Conservation (phyloP, 768 basidiomycete genomes). For the Boletus pseudopeckii region DNA sequence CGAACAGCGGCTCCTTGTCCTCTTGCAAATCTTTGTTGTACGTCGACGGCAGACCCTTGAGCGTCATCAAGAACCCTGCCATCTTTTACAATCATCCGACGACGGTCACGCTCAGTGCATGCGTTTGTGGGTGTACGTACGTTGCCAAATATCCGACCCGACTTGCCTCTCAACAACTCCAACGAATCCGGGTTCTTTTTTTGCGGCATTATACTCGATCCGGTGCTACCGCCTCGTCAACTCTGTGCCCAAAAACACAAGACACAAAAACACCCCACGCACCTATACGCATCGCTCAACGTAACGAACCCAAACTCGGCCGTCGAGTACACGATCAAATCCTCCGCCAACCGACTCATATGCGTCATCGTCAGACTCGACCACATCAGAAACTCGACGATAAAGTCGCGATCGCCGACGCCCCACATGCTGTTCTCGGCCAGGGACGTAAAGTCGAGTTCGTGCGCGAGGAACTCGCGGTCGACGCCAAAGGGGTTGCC, state of each 20-base stretch:
- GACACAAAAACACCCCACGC: constrained; percentile 12
- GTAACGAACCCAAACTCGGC: constrained; percentile 96
- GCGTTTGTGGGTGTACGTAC: constrained; percentile 28
- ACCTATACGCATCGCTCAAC: constrained; percentile 98
- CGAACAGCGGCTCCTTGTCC: constrained; percentile 97
- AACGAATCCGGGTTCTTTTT: constrained; percentile 99
- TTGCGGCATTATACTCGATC: constrained; percentile 99
- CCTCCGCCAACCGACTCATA: constrained; percentile 92
- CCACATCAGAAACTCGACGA: constrained; percentile 98
- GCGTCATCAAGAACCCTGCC: constrained; percentile 95
- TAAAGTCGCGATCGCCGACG: constrained; percentile 95
- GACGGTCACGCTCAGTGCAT: neutral
- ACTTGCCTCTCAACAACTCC: constrained; percentile 92
- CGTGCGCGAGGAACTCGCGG: constrained; percentile 85
- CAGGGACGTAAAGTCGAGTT: constrained; percentile 84
- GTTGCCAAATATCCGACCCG: constrained; percentile 91
- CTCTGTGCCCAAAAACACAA: neutral
- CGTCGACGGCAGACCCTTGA: constrained; percentile 96
- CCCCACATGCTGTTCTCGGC: constrained; percentile 98
- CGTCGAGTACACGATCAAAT: constrained; percentile 93
- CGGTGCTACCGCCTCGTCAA: constrained; percentile 58
- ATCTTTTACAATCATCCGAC: constrained; percentile 43
- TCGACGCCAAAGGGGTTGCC: constrained; percentile 96
- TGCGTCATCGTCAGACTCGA: constrained; percentile 89
- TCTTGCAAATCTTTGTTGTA: constrained; percentile 99